Conservation (phyloP, 2,329 filamentous ascomycete species). For the Herpotrichia juniperi region DNA sequence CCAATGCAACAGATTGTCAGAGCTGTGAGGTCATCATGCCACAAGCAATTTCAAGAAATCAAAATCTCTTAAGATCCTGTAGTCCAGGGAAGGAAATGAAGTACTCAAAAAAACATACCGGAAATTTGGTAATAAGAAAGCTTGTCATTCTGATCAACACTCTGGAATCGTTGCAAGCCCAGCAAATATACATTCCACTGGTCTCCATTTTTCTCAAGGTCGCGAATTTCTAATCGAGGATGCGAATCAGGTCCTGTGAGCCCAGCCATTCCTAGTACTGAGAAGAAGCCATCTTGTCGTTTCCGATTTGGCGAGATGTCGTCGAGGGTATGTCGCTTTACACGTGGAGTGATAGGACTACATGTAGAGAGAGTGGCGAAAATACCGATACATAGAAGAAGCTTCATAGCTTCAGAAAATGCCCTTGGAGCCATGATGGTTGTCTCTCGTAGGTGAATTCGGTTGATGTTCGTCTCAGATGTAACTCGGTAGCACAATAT, state of each 20-base stretch:
- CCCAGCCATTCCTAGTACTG: slow-evolving; percentile 27
- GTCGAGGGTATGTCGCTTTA: slow-evolving; percentile 5
- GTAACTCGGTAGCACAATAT: too few relatives aligned
- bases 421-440: not conserved
- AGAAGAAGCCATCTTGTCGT: slow-evolving; percentile 17
- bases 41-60: not conserved
- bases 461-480: too few relatives aligned
- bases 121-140: slow-evolving; percentile 79
- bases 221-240: slow-evolving; percentile 69
- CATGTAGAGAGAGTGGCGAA: slow-evolving; percentile 3
- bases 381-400: slow-evolving; percentile 5
- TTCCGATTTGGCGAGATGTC: not conserved
- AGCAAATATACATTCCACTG: slow-evolving; percentile 78
- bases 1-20: not conserved
- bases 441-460: not conserved
- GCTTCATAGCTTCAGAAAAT: not conserved
- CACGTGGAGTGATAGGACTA: slow-evolving; percentile 3
- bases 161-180: slow-evolving; percentile 73
- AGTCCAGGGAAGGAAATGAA: not conserved
- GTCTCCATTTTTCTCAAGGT: slow-evolving; percentile 66
- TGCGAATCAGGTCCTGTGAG: slow-evolving; percentile 30
- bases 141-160: slow-evolving; percentile 64
- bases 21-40: not conserved
- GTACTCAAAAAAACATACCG: too few relatives aligned
- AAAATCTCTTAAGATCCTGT: too few relatives aligned